Evolutionary conservation across 2,329 filamentous ascomycete species (phyloP).

Genomic region (Neoascochyta sp.): DNA sequence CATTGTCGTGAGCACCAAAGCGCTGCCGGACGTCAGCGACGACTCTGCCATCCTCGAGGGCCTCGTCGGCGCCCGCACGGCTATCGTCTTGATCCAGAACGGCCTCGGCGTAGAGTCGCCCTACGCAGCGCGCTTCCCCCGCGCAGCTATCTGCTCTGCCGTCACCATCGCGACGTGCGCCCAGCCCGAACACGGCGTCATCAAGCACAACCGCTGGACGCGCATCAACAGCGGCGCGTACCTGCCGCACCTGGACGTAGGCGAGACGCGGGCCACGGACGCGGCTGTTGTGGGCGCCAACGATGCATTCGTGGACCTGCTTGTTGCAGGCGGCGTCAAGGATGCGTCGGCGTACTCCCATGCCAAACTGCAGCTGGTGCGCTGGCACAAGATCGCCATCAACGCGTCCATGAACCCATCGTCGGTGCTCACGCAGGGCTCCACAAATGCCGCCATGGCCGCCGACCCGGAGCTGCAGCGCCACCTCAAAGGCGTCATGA

Average conservation of each 20-base stretch:
- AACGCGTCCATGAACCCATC: slow-evolving; percentile 73
- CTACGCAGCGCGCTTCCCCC: slow-evolving; percentile 60
- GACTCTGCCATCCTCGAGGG: slow-evolving; percentile 61
- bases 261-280: slow-evolving; percentile 15
- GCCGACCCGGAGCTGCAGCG: slow-evolving; percentile 58
- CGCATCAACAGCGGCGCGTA: slow-evolving; percentile 67
- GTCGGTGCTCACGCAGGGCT: slow-evolving; percentile 62
- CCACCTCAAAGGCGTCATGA: slow-evolving; percentile 65
- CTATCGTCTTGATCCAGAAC: slow-evolving; percentile 67
- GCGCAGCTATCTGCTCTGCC: slow-evolving; percentile 60
- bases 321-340: slow-evolving; percentile 59
- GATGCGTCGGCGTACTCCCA: slow-evolving; percentile 64
- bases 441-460: slow-evolving; percentile 64
- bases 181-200: slow-evolving; percentile 59
- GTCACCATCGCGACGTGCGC: slow-evolving; percentile 68
- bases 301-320: slow-evolving; percentile 51
- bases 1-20: slow-evolving; percentile 68
- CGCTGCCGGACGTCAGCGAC: slow-evolving; percentile 61
- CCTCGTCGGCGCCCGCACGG: slow-evolving; percentile 52
- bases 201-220: slow-evolving; percentile 71
- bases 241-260: slow-evolving; percentile 48
- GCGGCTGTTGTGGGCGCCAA: slow-evolving; percentile 45
- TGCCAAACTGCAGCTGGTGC: slow-evolving; percentile 63
- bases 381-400: slow-evolving; percentile 75
- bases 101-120: slow-evolving; percentile 67